These are phyloP conservation scores for Amoebophrya sp. DNA, from an alignment of 169 alveolate species.

Conservation along the genomic window DNA sequence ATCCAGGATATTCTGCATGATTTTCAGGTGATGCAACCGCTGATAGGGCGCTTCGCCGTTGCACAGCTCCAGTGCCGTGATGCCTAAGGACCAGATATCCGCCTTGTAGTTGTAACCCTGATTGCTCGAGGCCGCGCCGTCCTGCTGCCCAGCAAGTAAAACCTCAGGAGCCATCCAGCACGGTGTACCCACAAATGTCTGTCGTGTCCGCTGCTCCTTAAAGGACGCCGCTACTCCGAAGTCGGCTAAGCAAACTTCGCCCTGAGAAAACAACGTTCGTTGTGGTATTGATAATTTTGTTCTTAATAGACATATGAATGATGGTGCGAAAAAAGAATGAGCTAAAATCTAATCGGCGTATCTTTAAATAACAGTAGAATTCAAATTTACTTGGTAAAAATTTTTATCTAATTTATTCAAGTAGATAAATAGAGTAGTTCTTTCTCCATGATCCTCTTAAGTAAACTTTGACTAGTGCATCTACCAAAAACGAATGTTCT, in stretches of 20 bases:
- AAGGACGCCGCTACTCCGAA: slow-evolving; percentile 68
- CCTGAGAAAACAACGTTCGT: not conserved
- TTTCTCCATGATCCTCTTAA: no score
- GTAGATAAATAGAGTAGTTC: no score
- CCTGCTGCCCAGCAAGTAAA: slow-evolving; percentile 40
- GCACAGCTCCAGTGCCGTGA: slow-evolving; percentile 60
- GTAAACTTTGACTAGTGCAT: no score
- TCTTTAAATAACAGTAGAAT: no score
- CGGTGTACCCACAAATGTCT: slow-evolving; percentile 63
- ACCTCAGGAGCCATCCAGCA: slow-evolving; percentile 73
- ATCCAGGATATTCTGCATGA: slow-evolving; percentile 35
- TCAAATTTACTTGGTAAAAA: no score
- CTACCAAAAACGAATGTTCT: no score
- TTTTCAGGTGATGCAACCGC: slow-evolving; percentile 48
- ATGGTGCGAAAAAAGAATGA: no score
- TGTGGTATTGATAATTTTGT: not conserved
- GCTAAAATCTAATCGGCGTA: no score
- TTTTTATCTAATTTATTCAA: no score
- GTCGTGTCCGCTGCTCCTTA: slow-evolving; percentile 54
- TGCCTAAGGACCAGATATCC: slow-evolving; percentile 66
- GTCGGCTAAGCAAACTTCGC: slow-evolving; percentile 55
- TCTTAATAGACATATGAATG: no score
- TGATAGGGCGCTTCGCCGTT: slow-evolving; percentile 63
- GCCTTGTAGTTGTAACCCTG: slow-evolving; percentile 56
- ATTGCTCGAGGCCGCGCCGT: not conserved